Base-by-base conservation (phyloP, 805 yeast species). In the Monosporozyma unispora region DNA sequence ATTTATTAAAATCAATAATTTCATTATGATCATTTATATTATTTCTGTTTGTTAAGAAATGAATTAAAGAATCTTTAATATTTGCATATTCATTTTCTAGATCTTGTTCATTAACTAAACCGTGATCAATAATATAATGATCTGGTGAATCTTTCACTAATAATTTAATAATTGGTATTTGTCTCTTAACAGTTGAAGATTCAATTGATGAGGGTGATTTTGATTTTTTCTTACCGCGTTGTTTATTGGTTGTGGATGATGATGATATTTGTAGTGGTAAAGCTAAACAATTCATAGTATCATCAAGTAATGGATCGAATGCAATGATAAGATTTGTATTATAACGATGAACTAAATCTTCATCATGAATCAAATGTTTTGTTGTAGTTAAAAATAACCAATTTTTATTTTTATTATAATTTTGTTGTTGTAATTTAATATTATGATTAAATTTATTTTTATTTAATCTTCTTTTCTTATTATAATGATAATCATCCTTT, bases 161-260 rank as follows among this genome's bases (percentile, higher is more conserved):
- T 9, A 78, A 66, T 56, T 74, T 77, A 6, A 78, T 56, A 22
- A 78, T 60, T 1, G 82, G 82, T 1, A 73, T 62, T 22, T 48
- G 45, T 21, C 27, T 43, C 44, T n/a, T n/a, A n/a, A n/a, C n/a
- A n/a, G n/a, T n/a, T n/a, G n/a, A n/a, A n/a, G n/a, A n/a, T n/a
- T n/a, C n/a, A n/a, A n/a, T n/a, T n/a, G n/a, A n/a, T n/a, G n/a
- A n/a, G n/a, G n/a, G n/a, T n/a, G 14, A 11, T 57, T 33, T 21
- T 55, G 25, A 2, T 40, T 52, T 19, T 48, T 44, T 39, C 48
- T 39, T 48, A 37, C 41, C 41, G 57, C 48, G 56, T 57, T 48
- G 54, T 47, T 33, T 31, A 44, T 21, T 29, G 3, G 33, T 29
- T 12, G 25, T 27, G 23, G 40, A 18, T 8, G 35, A 4, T 12